Evolutionary conservation across 805 yeast species (phyloP).

Genomic region (Schwanniomyces vanrijiae): DNA sequence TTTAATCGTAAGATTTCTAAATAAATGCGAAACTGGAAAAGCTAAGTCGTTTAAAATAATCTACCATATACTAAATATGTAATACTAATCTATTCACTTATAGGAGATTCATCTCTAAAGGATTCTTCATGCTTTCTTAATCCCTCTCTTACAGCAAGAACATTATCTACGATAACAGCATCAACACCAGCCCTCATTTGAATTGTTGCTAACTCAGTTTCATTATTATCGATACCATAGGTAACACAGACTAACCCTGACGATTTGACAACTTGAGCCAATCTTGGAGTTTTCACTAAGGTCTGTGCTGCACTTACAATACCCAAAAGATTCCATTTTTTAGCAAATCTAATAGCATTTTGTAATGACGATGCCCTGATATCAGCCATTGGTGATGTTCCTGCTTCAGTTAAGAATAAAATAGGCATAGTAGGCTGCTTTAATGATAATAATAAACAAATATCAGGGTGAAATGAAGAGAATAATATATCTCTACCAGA

Average conservation of each 20-base stretch:
- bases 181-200: slow-evolving; percentile 95
- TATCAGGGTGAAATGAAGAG: slow-evolving; percentile 93
- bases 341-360: slow-evolving; percentile 87
- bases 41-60: neutral
- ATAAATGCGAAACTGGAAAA: slow-evolving; percentile 1
- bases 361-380: slow-evolving; percentile 84
- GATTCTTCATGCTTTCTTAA: slow-evolving; percentile 42
- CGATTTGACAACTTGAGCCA: slow-evolving; percentile 87
- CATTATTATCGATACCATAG: slow-evolving; percentile 82
- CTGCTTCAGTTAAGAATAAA: slow-evolving; percentile 84
- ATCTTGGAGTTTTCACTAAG: slow-evolving; percentile 82
- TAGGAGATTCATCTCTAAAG: slow-evolving; percentile 16
- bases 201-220: slow-evolving; percentile 76
- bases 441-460: slow-evolving; percentile 78
- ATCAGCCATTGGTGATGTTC: slow-evolving; percentile 85
- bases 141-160: slow-evolving; percentile 87
- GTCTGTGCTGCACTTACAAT: slow-evolving; percentile 89
- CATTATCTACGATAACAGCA: slow-evolving; percentile 97
- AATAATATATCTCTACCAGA: slow-evolving; percentile 83
- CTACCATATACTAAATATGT: neutral
- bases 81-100: slow-evolving; percentile 2
- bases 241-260: slow-evolving; percentile 92
- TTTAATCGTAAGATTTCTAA: neutral
- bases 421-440: slow-evolving; percentile 95
- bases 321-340: slow-evolving; percentile 88